phyloP scores from a whole-genome alignment of 1,284 basidiomycete genomes.

The Megacollybia platyphylla region DNA sequence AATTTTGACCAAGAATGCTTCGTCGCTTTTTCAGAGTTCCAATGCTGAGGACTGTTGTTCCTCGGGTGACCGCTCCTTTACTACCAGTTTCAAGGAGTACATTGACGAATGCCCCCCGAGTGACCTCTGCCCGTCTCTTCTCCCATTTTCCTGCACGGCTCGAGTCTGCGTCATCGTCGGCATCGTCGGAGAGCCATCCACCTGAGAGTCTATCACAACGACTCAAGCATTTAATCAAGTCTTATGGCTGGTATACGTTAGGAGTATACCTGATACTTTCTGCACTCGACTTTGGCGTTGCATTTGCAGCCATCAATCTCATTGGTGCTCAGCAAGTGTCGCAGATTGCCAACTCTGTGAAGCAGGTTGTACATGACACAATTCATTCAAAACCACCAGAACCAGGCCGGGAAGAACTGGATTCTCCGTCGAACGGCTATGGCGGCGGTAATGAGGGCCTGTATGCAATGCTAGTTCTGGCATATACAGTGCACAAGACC shows the following conservation, averaged over 20 bases:
- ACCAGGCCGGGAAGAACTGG: conserved; percentile 51
- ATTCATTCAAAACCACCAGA: conserved; percentile 41
- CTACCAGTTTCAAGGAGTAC: conserved; percentile 26
- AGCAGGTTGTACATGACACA: conserved; percentile 31
- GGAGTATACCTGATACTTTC: conserved; percentile 72
- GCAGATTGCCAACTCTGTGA: conserved; percentile 47
- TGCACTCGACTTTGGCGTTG: conserved; percentile 68
- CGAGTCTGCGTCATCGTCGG: conserved; percentile 13
- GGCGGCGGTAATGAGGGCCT: conserved; percentile 49
- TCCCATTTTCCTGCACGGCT: conserved; percentile 35
- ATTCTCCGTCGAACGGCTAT: conserved; percentile 15
- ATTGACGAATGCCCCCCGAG: conserved; percentile 15
- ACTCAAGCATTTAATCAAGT: conserved; percentile 78
- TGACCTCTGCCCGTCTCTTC: conserved; percentile 28
- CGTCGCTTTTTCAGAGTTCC: conserved; percentile 12
- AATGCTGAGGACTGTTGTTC: conserved; percentile 14
- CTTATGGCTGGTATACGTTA: conserved; percentile 89
- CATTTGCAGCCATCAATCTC: conserved; percentile 77
- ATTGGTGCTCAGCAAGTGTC: conserved; percentile 87
- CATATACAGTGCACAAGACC: conserved; percentile 95
- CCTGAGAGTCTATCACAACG: conserved; percentile 53
- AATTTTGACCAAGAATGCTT: neutral
- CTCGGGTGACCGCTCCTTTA: conserved; percentile 25
- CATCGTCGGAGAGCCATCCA: conserved; percentile 21
- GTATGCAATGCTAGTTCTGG: conserved; percentile 86